Conservation (phyloP, 192 early-diverging fungal genomes). For the Dimargaris cristalligena region DNA sequence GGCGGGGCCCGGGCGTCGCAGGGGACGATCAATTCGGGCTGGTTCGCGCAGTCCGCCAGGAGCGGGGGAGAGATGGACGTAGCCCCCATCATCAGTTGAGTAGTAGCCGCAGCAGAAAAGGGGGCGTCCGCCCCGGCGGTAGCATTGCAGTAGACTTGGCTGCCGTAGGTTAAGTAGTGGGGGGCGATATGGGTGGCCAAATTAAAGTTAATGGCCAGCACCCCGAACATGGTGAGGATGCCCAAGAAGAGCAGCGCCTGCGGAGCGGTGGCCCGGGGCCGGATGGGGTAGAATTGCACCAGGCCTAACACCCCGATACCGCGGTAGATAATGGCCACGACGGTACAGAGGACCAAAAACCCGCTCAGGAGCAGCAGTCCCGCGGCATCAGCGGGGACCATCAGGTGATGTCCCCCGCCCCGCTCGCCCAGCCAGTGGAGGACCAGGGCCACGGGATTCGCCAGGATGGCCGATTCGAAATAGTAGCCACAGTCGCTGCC, state of each 20-base stretch:
- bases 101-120: too few species aligned
- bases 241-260: conserved; percentile 38
- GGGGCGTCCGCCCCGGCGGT: neutral
- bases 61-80: neutral
- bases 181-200: conserved; percentile 39
- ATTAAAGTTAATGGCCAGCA: conserved; percentile 34
- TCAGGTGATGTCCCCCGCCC: too few species aligned
- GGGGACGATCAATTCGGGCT: conserved; percentile 31
- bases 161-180: conserved; percentile 41
- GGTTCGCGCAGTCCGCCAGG: conserved; percentile 26
- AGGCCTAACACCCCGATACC: conserved; percentile 37
- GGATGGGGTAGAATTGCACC: conserved; percentile 30
- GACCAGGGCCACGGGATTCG: conserved; percentile 35
- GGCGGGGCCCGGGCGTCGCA: conserved; percentile 34
- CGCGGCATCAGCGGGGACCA: conserved; percentile 36
- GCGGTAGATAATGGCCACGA: conserved; percentile 30
- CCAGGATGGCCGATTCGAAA: conserved; percentile 25
- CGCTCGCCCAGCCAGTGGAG: conserved; percentile 30
- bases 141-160: conserved; percentile 35
- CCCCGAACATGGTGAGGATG: conserved; percentile 30
- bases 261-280: conserved; percentile 30
- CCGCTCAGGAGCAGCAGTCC: conserved; percentile 32
- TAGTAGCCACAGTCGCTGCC: conserved; percentile 38
- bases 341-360: conserved; percentile 34
- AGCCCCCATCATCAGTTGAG: neutral